These are phyloP conservation scores for Lactarius sanguifluus DNA, from an alignment of 768 basidiomycete species.

Conservation along the genomic window DNA sequence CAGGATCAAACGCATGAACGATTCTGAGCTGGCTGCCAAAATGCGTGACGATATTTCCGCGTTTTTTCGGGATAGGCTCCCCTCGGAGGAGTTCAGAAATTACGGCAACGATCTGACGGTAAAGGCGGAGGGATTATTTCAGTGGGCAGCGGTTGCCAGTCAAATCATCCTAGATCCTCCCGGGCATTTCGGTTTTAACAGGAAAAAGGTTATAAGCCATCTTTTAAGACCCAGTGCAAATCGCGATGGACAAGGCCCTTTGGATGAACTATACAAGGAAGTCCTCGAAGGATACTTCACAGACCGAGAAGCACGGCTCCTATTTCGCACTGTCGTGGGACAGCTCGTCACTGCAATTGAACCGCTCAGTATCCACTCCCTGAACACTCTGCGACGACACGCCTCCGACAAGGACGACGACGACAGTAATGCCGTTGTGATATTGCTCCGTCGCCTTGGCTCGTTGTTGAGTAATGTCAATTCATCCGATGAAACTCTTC, in stretches of 20 bases:
- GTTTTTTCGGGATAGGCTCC: background rate
- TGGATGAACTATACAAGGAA: background rate
- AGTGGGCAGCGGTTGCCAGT: constrained; percentile 6
- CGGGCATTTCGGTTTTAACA: background rate
- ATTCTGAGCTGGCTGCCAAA: background rate
- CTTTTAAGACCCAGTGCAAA: background rate
- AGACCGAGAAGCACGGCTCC: background rate
- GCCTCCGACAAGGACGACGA: background rate
- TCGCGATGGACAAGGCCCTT: background rate
- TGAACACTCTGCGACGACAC: background rate
- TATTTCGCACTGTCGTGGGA: background rate
- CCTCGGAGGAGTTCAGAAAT: background rate
- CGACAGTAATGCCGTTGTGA: background rate
- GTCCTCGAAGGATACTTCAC: background rate
- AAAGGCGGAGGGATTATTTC: background rate
- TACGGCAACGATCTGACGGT: background rate
- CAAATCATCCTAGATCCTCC: background rate
- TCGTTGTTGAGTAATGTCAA: constrained; percentile 4
- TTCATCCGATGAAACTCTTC: background rate
- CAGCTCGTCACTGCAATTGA: background rate
- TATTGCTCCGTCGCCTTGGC: background rate
- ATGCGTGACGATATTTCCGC: background rate
- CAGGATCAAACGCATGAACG: background rate
- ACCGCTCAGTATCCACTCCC: background rate
- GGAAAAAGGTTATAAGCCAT: background rate